Evolutionary conservation across 2,329 filamentous ascomycete genomes (phyloP).

Genomic region (Penicillium sp.): DNA sequence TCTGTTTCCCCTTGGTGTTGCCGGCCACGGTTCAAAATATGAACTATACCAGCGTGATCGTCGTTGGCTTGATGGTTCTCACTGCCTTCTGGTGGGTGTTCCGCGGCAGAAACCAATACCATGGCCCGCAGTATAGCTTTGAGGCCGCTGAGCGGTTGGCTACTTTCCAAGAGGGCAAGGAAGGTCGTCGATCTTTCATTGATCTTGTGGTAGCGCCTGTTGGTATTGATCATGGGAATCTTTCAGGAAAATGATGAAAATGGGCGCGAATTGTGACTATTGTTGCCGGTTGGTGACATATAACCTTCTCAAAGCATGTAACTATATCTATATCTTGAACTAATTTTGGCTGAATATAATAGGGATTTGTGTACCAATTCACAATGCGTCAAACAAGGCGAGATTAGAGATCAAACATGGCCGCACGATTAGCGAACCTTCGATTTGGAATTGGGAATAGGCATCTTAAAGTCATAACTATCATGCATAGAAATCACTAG

Average conservation of each 20-base stretch:
- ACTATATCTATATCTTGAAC: neutral
- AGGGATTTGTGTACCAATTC: neutral
- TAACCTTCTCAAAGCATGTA: neutral
- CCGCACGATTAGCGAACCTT: neutral
- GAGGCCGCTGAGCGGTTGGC: slow-evolving; percentile 56
- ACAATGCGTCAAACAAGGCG: neutral
- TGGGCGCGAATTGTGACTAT: neutral
- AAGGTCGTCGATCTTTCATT: slow-evolving; percentile 17
- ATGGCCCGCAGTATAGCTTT: slow-evolving; percentile 43
- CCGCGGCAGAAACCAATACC: slow-evolving; percentile 30
- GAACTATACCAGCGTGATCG: slow-evolving; percentile 52
- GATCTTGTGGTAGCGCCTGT: slow-evolving; percentile 7
- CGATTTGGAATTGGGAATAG: neutral
- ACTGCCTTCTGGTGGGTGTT: slow-evolving; percentile 37
- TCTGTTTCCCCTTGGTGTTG: slow-evolving; percentile 56
- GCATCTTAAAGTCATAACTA: slow-evolving; percentile 15
- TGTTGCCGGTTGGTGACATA: neutral
- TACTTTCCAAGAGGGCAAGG: slow-evolving; percentile 31
- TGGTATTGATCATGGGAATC: neutral
- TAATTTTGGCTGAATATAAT: neutral
- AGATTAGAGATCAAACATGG: neutral
- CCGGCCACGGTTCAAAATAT: slow-evolving; percentile 50
- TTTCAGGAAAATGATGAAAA: neutral
- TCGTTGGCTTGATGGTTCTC: slow-evolving; percentile 35
- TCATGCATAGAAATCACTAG: slow-evolving; percentile 1